Evolutionary conservation across 163 green algal species (phyloP).

Genomic region (Prototheca stagnorum): DNA sequence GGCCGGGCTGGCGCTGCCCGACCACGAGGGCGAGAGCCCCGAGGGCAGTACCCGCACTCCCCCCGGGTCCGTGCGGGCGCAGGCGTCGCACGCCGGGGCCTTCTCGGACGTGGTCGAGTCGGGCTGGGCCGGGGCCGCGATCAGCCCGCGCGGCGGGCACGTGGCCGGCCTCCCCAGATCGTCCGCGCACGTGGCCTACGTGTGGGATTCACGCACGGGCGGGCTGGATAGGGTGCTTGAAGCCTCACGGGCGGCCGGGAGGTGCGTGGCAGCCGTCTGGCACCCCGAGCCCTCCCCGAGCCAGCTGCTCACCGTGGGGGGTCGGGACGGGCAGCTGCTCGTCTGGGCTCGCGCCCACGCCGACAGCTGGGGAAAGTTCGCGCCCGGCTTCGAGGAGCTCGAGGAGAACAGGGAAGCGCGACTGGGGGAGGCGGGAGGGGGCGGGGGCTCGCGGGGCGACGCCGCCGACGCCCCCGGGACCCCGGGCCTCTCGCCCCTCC

Average conservation of each 20-base stretch:
- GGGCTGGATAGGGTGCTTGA: background rate
- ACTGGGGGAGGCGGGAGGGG: no score
- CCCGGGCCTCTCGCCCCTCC: no score
- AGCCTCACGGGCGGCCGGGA: slow-evolving; percentile 10
- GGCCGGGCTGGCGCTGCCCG: no score
- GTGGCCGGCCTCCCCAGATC: background rate
- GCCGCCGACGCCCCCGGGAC: no score
- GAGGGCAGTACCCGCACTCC: no score
- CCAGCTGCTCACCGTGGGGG: slow-evolving; percentile 14
- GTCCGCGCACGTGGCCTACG: background rate
- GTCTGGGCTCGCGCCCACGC: slow-evolving; percentile 25
- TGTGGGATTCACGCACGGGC: background rate
- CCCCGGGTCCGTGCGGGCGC: no score
- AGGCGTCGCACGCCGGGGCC: no score
- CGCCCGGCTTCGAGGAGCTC: slow-evolving; percentile 70
- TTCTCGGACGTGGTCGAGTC: slow-evolving; percentile 26
- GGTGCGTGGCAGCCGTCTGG: slow-evolving; percentile 34
- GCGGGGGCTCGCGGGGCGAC: no score
- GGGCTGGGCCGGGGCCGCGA: slow-evolving; percentile 4
- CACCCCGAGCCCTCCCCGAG: slow-evolving; percentile 31
- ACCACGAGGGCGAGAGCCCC: no score
- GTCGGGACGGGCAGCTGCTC: slow-evolving; percentile 30
- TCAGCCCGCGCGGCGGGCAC: background rate
- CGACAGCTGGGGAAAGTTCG: slow-evolving; percentile 74
- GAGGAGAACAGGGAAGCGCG: slow-evolving; percentile 61